phyloP scores from a whole-genome alignment of 2,329 filamentous ascomycete genomes.

The Penicillium hordei region DNA sequence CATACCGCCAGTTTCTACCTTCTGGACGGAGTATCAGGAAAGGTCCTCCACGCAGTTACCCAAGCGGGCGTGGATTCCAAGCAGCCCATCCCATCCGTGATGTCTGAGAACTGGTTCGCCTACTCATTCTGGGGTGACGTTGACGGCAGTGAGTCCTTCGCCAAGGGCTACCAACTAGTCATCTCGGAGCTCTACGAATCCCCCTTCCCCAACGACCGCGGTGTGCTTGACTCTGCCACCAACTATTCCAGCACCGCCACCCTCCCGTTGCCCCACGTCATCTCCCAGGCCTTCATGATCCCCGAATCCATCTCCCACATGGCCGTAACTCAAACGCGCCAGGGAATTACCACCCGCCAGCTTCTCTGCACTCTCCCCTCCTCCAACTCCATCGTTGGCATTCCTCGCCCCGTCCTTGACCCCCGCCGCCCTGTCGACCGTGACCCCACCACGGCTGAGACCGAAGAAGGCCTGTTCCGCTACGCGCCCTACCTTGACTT shows the following conservation, averaged over 20 bases:
- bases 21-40: slow-evolving; percentile 81
- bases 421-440: slow-evolving; percentile 82
- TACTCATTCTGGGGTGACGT: slow-evolving; percentile 72
- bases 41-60: slow-evolving; percentile 68
- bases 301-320: slow-evolving; percentile 76
- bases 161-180: slow-evolving; percentile 83
- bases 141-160: slow-evolving; percentile 42
- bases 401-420: slow-evolving; percentile 77
- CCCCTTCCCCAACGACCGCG: slow-evolving; percentile 76
- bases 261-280: slow-evolving; percentile 67
- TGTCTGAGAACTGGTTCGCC: slow-evolving; percentile 94
- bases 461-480: slow-evolving; percentile 75
- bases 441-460: slow-evolving; percentile 75
- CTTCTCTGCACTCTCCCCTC: slow-evolving; percentile 76
- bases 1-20: slow-evolving; percentile 69
- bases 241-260: slow-evolving; percentile 70
- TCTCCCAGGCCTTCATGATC: slow-evolving; percentile 79
- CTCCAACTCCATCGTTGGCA: slow-evolving; percentile 71
- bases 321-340: slow-evolving; percentile 81
- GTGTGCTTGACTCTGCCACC: slow-evolving; percentile 65
- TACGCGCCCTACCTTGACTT: slow-evolving; percentile 79
- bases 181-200: slow-evolving; percentile 92
- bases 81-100: slow-evolving; percentile 71
- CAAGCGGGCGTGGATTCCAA: slow-evolving; percentile 72
- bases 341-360: slow-evolving; percentile 84